These are phyloP conservation scores for bread wheat (Triticum aestivum) DNA, from an alignment of 176 grass and related monocot species.

Conservation along the genomic window DNA sequence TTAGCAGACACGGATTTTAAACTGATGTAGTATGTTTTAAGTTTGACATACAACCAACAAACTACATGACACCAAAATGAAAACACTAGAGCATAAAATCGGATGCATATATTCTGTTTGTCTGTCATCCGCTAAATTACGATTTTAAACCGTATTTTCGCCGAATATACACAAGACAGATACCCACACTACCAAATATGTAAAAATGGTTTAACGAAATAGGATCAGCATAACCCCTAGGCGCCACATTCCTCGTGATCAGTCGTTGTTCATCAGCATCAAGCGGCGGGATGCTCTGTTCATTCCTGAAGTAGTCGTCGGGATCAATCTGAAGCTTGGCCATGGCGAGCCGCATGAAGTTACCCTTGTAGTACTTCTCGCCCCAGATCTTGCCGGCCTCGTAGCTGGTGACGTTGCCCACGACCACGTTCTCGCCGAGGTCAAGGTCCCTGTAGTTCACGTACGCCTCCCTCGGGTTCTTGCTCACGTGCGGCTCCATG, in stretches of 20 bases:
- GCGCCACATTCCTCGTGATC: background rate
- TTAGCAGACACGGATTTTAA: too few species aligned
- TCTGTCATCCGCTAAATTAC: background rate
- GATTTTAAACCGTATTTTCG: background rate
- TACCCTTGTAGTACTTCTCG: background rate
- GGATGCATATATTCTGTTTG: background rate
- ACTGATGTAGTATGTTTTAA: too few species aligned
- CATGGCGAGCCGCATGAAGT: background rate
- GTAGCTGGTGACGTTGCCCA: background rate
- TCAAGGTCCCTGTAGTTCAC: background rate
- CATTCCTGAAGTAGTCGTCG: background rate
- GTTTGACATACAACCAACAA: too few species aligned
- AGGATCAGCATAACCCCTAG: background rate
- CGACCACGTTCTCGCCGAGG: background rate
- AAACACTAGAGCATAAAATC: background rate
- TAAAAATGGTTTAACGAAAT: background rate
- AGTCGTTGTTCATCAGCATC: background rate
- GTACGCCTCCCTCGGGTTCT: background rate
- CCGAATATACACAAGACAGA: background rate
- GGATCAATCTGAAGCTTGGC: background rate
- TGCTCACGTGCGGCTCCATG: background rate
- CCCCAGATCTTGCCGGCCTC: background rate
- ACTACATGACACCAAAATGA: background rate
- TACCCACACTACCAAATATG: background rate
- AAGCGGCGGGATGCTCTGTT: constrained; percentile 10